Percentiles rank a stretch among this genome's conserved stretches.
Conservation (phyloP, 2,329 filamentous ascomycete genomes). For the Talaromyces sp. region DNA sequence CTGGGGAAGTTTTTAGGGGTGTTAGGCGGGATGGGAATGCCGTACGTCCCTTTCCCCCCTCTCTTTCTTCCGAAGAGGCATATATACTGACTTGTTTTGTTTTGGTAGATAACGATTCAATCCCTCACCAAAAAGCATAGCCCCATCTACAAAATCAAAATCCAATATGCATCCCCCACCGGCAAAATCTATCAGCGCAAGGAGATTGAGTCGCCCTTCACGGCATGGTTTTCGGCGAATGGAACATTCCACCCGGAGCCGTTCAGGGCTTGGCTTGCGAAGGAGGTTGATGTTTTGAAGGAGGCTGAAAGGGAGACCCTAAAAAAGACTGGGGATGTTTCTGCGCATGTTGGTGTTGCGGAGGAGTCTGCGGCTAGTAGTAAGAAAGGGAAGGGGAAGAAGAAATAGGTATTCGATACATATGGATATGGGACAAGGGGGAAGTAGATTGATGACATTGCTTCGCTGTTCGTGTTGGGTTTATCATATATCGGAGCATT, state of each 20-base stretch:
- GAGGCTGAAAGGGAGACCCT: conserved; percentile 46
- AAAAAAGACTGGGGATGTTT: conserved; percentile 32
- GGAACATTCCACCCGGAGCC: conserved; percentile 61
- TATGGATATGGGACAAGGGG: conserved; percentile 32
- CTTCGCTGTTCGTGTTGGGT: neutral
- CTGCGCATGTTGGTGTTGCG: conserved; percentile 24
- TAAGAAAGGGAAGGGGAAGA: conserved; percentile 23
- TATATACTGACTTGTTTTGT: neutral
- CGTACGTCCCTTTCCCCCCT: conserved; percentile 31
- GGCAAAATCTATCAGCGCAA: conserved; percentile 45
- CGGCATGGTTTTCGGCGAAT: conserved; percentile 59
- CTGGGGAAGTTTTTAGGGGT: conserved; percentile 77
- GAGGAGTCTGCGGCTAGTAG: conserved; percentile 12
- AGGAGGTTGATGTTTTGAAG: conserved; percentile 56
- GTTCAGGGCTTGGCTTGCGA: conserved; percentile 62
- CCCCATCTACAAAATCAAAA: conserved; percentile 73
- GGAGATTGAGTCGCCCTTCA: conserved; percentile 57
- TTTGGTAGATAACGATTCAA: conserved; percentile 65
- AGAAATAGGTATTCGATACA: conserved; percentile 24
- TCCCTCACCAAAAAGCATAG: conserved; percentile 75
- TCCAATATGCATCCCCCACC: conserved; percentile 49
- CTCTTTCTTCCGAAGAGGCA: too few relatives aligned
- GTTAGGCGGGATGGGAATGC: conserved; percentile 67
- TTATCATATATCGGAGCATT: neutral
- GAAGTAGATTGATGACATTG: neutral